Percentiles rank a stretch among this genome's conserved stretches.
These are phyloP conservation scores for Tolypocladium cylindrosporum DNA, from an alignment of 2,329 filamentous ascomycete species.

Conservation along the genomic window DNA sequence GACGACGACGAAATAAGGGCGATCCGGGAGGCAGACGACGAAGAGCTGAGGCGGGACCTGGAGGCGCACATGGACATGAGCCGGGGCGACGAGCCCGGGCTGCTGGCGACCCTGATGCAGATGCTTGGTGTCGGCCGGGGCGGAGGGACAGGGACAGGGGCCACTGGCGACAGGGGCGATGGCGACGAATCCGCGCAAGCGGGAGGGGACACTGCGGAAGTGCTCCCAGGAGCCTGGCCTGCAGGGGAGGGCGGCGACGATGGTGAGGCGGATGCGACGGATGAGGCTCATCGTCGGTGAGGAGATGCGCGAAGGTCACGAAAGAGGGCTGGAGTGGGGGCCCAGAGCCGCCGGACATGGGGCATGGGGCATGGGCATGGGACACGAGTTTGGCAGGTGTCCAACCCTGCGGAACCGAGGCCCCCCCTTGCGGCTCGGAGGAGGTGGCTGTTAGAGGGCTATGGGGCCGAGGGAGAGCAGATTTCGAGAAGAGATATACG, in stretches of 20 bases:
- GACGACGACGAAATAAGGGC: conserved; percentile 15
- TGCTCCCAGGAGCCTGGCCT: conserved; percentile 24
- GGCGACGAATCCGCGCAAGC: conserved; percentile 2
- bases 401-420: background rate
- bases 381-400: background rate
- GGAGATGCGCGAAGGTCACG: background rate
- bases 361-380: background rate
- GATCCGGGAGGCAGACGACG: conserved; percentile 16
- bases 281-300: background rate
- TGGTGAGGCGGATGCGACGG: background rate
- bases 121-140: conserved; percentile 12
- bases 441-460: background rate
- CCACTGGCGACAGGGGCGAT: conserved; percentile 5
- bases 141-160: background rate
- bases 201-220: conserved; percentile 6
- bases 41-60: conserved; percentile 21
- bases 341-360: background rate
- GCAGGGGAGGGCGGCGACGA: conserved; percentile 11
- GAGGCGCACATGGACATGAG: conserved; percentile 16
- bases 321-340: background rate
- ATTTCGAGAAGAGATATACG: background rate
- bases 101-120: conserved; percentile 14
- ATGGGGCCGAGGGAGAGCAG: background rate
- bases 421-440: background rate
- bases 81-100: conserved; percentile 14